Percentiles rank a stretch among this genome's conserved stretches.
Conservation (phyloP, 2,329 filamentous ascomycete species). For the Aureobasidium sp. region DNA sequence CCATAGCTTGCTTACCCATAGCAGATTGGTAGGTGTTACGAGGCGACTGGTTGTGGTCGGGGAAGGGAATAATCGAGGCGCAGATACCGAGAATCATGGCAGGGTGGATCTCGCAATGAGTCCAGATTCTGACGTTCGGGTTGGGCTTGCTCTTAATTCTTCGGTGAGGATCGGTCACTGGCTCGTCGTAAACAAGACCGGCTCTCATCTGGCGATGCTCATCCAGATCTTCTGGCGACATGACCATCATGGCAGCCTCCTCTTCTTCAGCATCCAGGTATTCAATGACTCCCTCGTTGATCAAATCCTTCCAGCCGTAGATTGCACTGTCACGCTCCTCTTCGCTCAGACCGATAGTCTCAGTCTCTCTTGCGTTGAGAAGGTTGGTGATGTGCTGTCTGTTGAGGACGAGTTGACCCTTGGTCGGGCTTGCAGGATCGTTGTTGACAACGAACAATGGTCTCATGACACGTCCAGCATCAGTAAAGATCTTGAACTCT, state of each 20-base stretch:
- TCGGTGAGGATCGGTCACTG: constrained; percentile 66
- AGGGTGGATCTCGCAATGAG: constrained; percentile 97
- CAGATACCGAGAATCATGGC: constrained; percentile 99
- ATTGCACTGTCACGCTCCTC: constrained; percentile 52
- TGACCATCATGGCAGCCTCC: constrained; percentile 97
- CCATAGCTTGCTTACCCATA: constrained; percentile 99
- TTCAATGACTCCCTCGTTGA: constrained; percentile 79
- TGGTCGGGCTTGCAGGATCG: constrained; percentile 62
- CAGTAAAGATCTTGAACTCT: constrained; percentile 98
- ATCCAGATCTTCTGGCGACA: constrained; percentile 93
- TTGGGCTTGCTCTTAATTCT: constrained; percentile 85
- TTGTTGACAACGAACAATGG: constrained; percentile 92
- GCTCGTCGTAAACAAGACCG: constrained; percentile 42
- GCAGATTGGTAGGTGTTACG: constrained; percentile 99
- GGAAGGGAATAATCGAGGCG: constrained; percentile 98
- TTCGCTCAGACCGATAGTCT: constrained; percentile 47
- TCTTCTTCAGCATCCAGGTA: constrained; percentile 98
- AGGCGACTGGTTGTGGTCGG: constrained; percentile 95
- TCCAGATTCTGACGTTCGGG: constrained; percentile 82
- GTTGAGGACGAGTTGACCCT: constrained; percentile 70
- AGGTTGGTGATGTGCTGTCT: constrained; percentile 75
- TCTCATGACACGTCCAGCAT: constrained; percentile 89
- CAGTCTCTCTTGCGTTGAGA: constrained; percentile 62
- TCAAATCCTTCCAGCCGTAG: constrained; percentile 82
- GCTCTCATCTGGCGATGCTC: constrained; percentile 36